Percentiles rank a stretch among this genome's conserved stretches.
phyloP scores from a whole-genome alignment of 306 rosid species.

The Vicia sativa region DNA sequence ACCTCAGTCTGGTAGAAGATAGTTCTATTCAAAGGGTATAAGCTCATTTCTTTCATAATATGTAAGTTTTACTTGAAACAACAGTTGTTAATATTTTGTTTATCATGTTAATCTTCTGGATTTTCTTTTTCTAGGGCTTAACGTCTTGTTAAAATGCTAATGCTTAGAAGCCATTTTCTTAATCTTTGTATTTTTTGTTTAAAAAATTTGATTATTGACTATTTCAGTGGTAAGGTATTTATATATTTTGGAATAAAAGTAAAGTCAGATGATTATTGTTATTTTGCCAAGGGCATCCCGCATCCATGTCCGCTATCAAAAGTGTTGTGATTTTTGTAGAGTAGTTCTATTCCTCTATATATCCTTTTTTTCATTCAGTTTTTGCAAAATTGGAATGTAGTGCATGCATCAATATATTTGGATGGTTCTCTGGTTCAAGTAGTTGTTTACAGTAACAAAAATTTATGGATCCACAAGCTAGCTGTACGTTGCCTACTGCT shows the following conservation, averaged over 20 bases:
- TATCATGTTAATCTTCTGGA: slow-evolving; percentile 25
- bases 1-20: slow-evolving; percentile 60
- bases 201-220: slow-evolving; percentile 19
- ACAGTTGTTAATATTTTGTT: slow-evolving; percentile 23
- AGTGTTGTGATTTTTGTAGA: slow-evolving; percentile 4
- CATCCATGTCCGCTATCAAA: slow-evolving; percentile 14
- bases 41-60: slow-evolving; percentile 41
- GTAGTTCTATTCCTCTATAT: slow-evolving; percentile 9
- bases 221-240: slow-evolving; percentile 25
- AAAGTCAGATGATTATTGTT: background rate
- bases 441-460: background rate
- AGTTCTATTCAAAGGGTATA: slow-evolving; percentile 62
- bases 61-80: slow-evolving; percentile 36
- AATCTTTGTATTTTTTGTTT: slow-evolving; percentile 5
- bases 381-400: slow-evolving; percentile 16
- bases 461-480: slow-evolving; percentile 12
- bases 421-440: slow-evolving; percentile 20
- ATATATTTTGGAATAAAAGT: slow-evolving; percentile 14
- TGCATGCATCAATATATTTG: slow-evolving; percentile 5
- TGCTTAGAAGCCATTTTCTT: slow-evolving; percentile 23
- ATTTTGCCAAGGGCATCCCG: background rate
- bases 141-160: slow-evolving; percentile 36
- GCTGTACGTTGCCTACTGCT: background rate
- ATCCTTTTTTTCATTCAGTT: slow-evolving; percentile 26
- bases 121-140: slow-evolving; percentile 13